phyloP scores from a whole-genome alignment of 2,329 filamentous ascomycete species.

The Amphichorda felina region DNA sequence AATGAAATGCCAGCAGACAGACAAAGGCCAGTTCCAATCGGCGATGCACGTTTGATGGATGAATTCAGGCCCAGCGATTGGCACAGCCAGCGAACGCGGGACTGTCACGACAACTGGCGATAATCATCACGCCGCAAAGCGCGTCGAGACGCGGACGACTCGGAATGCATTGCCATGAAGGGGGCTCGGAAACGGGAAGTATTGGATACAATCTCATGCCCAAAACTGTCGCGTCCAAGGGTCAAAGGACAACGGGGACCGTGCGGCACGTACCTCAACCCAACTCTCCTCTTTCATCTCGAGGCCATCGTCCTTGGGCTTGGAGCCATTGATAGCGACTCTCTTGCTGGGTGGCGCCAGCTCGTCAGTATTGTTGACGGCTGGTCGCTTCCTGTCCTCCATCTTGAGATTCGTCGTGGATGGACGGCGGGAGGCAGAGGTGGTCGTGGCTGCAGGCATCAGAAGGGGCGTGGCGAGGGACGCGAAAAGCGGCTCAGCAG shows the following conservation, averaged over 20 bases:
- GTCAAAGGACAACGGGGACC: not conserved
- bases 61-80: no score
- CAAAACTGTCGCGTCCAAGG: no score
- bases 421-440: slow-evolving; percentile 54
- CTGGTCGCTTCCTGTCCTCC: slow-evolving; percentile 98
- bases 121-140: no score
- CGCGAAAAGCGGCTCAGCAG: slow-evolving; percentile 1
- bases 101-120: no score
- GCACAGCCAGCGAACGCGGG: no score
- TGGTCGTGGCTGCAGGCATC: slow-evolving; percentile 77
- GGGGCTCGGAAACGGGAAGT: not conserved
- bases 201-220: not conserved
- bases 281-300: slow-evolving; percentile 48
- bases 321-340: slow-evolving; percentile 74
- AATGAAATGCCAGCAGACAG: not conserved
- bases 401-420: slow-evolving; percentile 84
- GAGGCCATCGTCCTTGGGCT: slow-evolving; percentile 40
- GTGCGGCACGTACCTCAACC: slow-evolving; percentile 48
- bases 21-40: not conserved
- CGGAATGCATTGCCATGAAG: no score
- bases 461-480: slow-evolving; percentile 37
- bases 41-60: no score
- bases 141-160: no score
- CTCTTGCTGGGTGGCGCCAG: slow-evolving; percentile 83
- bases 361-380: slow-evolving; percentile 68